Conservation (phyloP, 2,329 filamentous ascomycete species). For the Fusarium pseudonygamai region DNA sequence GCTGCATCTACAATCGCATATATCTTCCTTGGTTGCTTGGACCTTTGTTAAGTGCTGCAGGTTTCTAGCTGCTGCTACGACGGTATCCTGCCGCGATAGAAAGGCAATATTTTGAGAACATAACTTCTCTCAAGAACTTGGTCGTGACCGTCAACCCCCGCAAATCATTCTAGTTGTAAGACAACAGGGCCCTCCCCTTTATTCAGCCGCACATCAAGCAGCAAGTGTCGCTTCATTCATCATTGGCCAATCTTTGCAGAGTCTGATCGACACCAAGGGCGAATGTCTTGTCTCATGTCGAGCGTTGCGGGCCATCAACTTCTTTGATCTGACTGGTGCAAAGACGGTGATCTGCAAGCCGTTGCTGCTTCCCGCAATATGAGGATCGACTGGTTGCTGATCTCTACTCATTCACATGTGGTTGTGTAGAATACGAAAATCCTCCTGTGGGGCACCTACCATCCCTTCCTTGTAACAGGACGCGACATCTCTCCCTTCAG, state of each 20-base stretch:
- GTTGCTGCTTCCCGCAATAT: not conserved
- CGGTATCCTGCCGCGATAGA: not conserved
- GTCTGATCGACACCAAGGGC: not conserved
- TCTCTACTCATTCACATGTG: not conserved
- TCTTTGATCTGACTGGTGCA: not conserved
- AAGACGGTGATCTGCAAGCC: not conserved
- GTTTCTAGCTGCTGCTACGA: too few species aligned
- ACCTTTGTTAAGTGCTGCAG: not conserved
- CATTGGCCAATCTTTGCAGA: not conserved
- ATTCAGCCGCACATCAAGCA: not conserved
- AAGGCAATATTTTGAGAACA: not conserved
- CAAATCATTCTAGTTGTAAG: not conserved
- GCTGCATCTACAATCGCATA: too few species aligned
- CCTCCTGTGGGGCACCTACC: too few species aligned
- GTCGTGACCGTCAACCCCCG: not conserved
- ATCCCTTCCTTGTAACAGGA: not conserved
- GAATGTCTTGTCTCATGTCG: not conserved
- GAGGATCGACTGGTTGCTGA: not conserved
- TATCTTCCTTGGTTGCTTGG: fast-evolving
- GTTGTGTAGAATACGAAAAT: not conserved
- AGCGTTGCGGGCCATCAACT: not conserved
- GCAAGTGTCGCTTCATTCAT: not conserved
- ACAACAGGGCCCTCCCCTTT: not conserved
- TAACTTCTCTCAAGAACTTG: too few species aligned
- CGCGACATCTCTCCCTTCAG: not conserved